A percentile compares a stretch with the other conserved stretches of the same genome.
Conservation (phyloP, 2,329 filamentous ascomycete species). For the Cladosporium sp. region DNA sequence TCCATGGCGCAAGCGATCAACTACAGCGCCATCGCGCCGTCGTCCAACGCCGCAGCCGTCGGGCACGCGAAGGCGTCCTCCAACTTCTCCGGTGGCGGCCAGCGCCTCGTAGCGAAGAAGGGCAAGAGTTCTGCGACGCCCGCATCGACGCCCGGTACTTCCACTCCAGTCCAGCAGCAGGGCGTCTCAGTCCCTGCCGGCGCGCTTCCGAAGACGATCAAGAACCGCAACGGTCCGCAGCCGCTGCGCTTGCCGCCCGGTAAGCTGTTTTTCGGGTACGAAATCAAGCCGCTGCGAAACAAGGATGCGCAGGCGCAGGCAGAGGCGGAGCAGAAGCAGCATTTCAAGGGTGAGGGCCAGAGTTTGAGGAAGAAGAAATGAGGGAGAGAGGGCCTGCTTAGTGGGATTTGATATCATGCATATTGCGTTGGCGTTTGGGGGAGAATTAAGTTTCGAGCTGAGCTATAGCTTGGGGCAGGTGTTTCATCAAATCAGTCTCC, state of each 20-base stretch:
- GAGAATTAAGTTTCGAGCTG: no score
- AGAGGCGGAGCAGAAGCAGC: conserved; percentile 50
- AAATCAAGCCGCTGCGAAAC: conserved; percentile 81
- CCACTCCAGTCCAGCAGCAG: conserved; percentile 49
- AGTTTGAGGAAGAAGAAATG: conserved; percentile 71
- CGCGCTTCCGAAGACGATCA: conserved; percentile 33
- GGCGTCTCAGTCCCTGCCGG: conserved; percentile 24
- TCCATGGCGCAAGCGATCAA: conserved; percentile 99
- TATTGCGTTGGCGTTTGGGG: no score
- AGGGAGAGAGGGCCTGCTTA: neutral
- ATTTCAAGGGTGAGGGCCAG: conserved; percentile 64
- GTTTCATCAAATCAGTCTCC: no score
- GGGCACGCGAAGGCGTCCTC: conserved; percentile 61
- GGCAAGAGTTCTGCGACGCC: conserved; percentile 49
- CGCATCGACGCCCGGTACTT: conserved; percentile 21
- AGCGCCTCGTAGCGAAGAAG: conserved; percentile 79
- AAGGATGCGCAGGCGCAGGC: conserved; percentile 64
- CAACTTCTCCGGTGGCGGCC: conserved; percentile 73
- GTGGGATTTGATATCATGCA: no score
- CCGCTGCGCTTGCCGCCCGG: conserved; percentile 78
- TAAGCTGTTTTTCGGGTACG: conserved; percentile 95
- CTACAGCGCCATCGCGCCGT: conserved; percentile 82
- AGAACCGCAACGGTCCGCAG: conserved; percentile 70
- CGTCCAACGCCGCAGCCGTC: conserved; percentile 57
- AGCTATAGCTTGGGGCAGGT: no score